Conservation (phyloP, 768 basidiomycete species). For the Hebeloma cylindrosporum region DNA sequence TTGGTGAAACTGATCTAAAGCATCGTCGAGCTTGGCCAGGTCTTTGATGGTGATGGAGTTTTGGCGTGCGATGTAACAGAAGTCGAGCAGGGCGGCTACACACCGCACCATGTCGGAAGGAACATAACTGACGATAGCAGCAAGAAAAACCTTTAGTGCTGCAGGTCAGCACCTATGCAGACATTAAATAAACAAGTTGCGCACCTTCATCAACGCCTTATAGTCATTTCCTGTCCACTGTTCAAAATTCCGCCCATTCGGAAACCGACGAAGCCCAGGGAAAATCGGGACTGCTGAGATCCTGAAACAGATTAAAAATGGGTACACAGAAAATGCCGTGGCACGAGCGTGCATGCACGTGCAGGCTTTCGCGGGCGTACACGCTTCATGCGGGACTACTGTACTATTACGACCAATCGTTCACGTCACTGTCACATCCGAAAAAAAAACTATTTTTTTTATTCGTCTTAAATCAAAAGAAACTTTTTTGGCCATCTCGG, state of each 20-base stretch:
- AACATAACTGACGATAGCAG: slow-evolving; percentile 31
- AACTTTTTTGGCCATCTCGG: too few species aligned
- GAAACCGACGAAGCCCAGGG: slow-evolving; percentile 22
- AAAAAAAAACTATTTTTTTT: too few species aligned
- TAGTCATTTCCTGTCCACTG: slow-evolving; percentile 32
- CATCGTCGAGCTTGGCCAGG: slow-evolving; percentile 10
- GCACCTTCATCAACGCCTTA: slow-evolving; percentile 30
- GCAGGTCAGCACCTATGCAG: neutral
- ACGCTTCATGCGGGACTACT: too few species aligned
- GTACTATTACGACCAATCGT: too few species aligned
- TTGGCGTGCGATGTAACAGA: slow-evolving; percentile 27
- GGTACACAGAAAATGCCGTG: too few species aligned
- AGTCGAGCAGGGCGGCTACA: slow-evolving; percentile 28
- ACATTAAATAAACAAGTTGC: neutral
- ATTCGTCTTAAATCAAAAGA: too few species aligned
- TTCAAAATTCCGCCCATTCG: slow-evolving; percentile 20
- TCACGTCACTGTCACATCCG: too few species aligned
- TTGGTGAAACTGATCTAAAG: slow-evolving; percentile 27
- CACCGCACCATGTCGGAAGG: slow-evolving; percentile 27
- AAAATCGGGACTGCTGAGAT: slow-evolving; percentile 25
- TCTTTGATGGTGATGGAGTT: slow-evolving; percentile 15
- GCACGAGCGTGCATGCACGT: too few species aligned
- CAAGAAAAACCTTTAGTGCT: slow-evolving; percentile 32
- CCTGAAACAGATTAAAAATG: slow-evolving; percentile 1
- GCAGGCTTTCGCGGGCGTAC: too few species aligned